Evolutionary conservation across 176 grass and related monocot species (phyloP).

Genomic region (Eragrostis curvula): DNA sequence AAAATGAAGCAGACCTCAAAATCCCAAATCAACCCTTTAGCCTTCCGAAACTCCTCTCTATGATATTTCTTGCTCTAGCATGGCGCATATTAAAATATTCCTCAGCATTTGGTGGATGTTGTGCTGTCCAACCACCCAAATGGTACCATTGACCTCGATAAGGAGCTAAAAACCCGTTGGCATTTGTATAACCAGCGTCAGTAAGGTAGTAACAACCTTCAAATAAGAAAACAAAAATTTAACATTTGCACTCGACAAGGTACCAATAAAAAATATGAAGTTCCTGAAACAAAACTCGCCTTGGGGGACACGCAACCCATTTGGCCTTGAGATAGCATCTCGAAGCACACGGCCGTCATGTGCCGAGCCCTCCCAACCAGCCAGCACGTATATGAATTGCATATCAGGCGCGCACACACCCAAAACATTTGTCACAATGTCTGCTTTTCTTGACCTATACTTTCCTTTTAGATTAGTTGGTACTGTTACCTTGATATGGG

Average conservation of each 20-base stretch:
- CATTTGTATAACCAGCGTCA: slow-evolving; percentile 2
- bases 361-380: too few species aligned
- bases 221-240: not conserved
- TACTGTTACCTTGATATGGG: too few species aligned
- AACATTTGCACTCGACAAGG: not conserved
- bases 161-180: not conserved
- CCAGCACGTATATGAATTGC: not conserved
- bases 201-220: not conserved
- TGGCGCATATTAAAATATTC: too few species aligned
- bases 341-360: too few species aligned
- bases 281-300: not conserved
- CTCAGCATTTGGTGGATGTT: not conserved
- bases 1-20: too few species aligned
- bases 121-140: not conserved
- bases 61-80: too few species aligned
- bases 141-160: not conserved
- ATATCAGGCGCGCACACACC: not conserved
- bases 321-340: not conserved
- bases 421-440: slow-evolving; percentile 1
- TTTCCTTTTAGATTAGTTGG: too few species aligned
- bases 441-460: too few species aligned
- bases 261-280: not conserved
- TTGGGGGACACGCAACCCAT: not conserved
- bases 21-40: too few species aligned
- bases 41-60: too few species aligned